Conservation (phyloP, 169 alveolate genomes). For the Plasmodium knowlesi region DNA sequence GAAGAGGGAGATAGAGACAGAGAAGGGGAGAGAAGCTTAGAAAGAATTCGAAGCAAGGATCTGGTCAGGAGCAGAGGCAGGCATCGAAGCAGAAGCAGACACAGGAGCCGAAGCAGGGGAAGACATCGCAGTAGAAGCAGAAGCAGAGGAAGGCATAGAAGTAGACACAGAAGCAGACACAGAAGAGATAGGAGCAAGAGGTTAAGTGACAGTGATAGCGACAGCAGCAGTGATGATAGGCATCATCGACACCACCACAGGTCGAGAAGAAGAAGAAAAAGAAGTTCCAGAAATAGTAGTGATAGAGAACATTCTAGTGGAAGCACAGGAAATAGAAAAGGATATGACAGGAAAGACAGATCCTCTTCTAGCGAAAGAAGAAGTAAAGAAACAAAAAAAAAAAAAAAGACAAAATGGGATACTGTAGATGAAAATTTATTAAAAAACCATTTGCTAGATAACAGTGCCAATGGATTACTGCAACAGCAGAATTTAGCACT, state of each 20-base stretch:
- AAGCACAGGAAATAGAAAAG: conserved; percentile 8
- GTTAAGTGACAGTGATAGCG: conserved; percentile 9
- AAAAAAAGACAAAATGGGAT: conserved; percentile 72
- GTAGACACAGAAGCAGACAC: conserved; percentile 4
- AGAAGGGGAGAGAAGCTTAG: conserved; percentile 16
- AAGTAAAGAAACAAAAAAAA: conserved; percentile 23
- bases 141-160: conserved; percentile 6
- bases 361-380: conserved; percentile 20
- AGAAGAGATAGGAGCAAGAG: conserved; percentile 41
- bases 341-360: conserved; percentile 34
- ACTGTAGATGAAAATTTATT: conserved; percentile 69
- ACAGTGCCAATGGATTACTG: conserved; percentile 9
- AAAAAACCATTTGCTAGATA: conserved; percentile 27
- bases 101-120: conserved; percentile 16
- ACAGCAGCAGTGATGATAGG: conserved; percentile 34
- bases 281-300: conserved; percentile 23
- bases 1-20: background rate
- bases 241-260: conserved; percentile 9
- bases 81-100: conserved; percentile 12
- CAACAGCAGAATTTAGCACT: conserved; percentile 33
- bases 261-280: conserved; percentile 21
- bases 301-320: conserved; percentile 37
- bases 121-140: conserved; percentile 29
- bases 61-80: background rate
- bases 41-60: conserved; percentile 38